Base-by-base conservation (phyloP, 192 early-diverging fungal species). In the Obelidium mucronatum region DNA sequence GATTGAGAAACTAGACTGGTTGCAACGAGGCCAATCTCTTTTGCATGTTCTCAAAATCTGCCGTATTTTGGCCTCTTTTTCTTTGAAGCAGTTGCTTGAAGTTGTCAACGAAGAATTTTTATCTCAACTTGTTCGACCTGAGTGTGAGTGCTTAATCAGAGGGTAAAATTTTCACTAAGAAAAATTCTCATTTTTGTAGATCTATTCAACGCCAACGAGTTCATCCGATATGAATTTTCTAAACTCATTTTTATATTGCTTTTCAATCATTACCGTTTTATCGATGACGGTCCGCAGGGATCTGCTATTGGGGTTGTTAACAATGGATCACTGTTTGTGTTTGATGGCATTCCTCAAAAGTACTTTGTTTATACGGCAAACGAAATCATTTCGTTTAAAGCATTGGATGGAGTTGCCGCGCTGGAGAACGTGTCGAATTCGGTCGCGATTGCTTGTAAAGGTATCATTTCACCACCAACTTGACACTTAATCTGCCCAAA, bases 171-270 rank as follows among this genome's bases (percentile, higher is more conserved):
- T 22, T 13, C 48, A 51, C 48, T 51, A n/a, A n/a, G n/a, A n/a
- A n/a, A n/a, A 8, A 51, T 22, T 22, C 48, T 51, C 48, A 22
- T 22, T 51, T 8, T 19, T 54, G 13, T 44, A 81, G 78, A 82
- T 77, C 19, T 82, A 48, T 76, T 76, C 62, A 31, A 76, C 51
- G 26, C 64, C 2, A 79, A 82, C 40, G 65, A 76, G 37, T 60
- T 60, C 26, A 58, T 80, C 22, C 78, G 81, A 30, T 82, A 66
- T 35, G 75, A 79, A 30, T 51, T 70, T 35, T 63, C 79, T 8
- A 67, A 79, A 31, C 75, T 82, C 39, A 24, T 80, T n/a, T 78
- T 71, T 39, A 6, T 53, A 0, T n/a, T 82, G 22, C 36, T 80
- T 26, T 81, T 82, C 53, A 78, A 78, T 63, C 54, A 60, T 74